Base-by-base conservation (phyloP, 2,329 filamentous ascomycete genomes). In the Sphaerulina populicola region DNA sequence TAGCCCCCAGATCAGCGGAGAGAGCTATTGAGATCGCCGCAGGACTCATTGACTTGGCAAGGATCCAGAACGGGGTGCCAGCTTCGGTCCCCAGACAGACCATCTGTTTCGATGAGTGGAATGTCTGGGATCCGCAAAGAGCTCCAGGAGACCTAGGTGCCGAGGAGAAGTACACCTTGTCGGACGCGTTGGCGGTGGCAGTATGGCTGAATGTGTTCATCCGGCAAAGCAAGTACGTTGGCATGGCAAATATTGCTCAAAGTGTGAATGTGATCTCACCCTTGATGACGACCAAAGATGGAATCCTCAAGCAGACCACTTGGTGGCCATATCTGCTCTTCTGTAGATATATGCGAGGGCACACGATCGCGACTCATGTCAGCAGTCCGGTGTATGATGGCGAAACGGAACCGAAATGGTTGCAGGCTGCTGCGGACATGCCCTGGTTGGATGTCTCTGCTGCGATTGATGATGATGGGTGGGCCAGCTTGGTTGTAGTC, bases 51-150 rank as follows among this genome's bases (percentile, higher is more conserved):
- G 85, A 89, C 64, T 77, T 89, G 1, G 85, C 85, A 0, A 75
- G 82, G 31, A 82, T 87, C 62, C 82, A 87, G 65, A 83, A 85
- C 66, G 70, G 72, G 37, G 76, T 84, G 0, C 76, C 82, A 0
- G 69, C 75, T 0, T 71, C 73, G 0, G 77, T 82, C n/a, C 77
- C 78, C 3, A 72, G 77, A 3, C 83, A 80, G 42, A 83, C 77
- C 46, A 87, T 90, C 65, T 89, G 85, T 73, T 89, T 89, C 64
- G 86, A 90, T 64, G 85, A 89, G 68, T 89, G 86, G 86, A 90
- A 89, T 65, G 85, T 89, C 7, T 90, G 85, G 85, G 84, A 88
- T 60, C 83, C 84, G 0, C 73, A 76, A 47, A 78, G 85, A 7
- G 85, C 85, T 0, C 83, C 83, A 0, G 86, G 86, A 12, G 80